Base-by-base conservation (phyloP, 805 yeast genomes). In the Komagataella ulmi region DNA sequence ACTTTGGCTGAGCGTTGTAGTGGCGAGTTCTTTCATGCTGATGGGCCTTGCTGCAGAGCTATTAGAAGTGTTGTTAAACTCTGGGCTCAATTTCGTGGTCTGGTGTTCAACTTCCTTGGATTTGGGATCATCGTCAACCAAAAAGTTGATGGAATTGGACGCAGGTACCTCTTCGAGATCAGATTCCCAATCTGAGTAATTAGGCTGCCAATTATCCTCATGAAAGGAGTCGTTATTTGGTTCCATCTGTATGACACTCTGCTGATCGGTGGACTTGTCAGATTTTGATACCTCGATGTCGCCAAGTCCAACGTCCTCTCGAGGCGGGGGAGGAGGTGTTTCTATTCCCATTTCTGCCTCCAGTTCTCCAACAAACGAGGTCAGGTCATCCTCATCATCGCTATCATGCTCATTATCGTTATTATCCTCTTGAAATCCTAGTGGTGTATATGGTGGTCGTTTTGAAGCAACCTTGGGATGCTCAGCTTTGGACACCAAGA, bases 161-260 rank as follows among this genome's bases (percentile, higher is more conserved):
- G 14, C 40, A 30, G 40, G 40, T 30, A 30, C 40, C 14, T 30
- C 40, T 8, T 30, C 40, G 6, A 30, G 40, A 30, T n/a, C 49
- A n/a, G 23, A 45, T 43, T 50, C 52, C 52, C 52, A 50, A 40
- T 50, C 52, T 10, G 45, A 36, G 21, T 24, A 44, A 24, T 50
- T 50, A 18, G 21, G 49, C 17, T 46, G 44, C 52, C 52, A 50
- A 24, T 50, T 49, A 12, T 50, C 49, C 24, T 50, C 52, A 24
- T 21, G 44, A 6, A 44, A 18, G 45, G 17, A 36, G 17, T 19
- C 48, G 8, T 46, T 46, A 12, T 7, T n/a, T 18, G 14, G 7
- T 19, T 7, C 24, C 50, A 43, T 18, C 14, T 14, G 50, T 30
- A 7, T 17, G 7, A 6, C 18, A 18, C 3, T 10, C 14, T 17